Conservation (phyloP, 2,329 filamentous ascomycete genomes). For the Phyllosticta citriasiana region DNA sequence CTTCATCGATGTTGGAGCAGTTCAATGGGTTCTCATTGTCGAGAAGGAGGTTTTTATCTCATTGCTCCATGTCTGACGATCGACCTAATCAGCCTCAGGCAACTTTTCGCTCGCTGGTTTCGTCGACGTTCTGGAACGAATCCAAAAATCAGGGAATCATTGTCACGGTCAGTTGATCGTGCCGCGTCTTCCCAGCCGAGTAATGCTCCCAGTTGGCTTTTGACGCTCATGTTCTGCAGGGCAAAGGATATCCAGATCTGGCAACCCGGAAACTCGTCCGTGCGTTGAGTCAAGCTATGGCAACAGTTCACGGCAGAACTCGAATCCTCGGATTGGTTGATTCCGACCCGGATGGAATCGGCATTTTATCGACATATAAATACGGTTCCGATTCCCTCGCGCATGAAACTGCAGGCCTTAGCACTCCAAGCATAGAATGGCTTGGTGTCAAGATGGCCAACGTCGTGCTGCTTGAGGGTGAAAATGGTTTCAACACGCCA, state of each 20-base stretch:
- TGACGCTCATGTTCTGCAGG: conserved; percentile 37
- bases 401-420: conserved; percentile 46
- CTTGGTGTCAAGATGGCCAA: conserved; percentile 45
- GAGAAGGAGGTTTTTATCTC: conserved; percentile 59
- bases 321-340: conserved; percentile 59
- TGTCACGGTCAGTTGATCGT: conserved; percentile 46
- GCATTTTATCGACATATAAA: conserved; percentile 65
- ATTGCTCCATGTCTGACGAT: background rate
- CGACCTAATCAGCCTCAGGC: conserved; percentile 41
- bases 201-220: background rate
- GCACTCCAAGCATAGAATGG: conserved; percentile 48
- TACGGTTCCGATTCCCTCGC: conserved; percentile 53
- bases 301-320: conserved; percentile 16
- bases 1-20: conserved; percentile 37
- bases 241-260: conserved; percentile 74
- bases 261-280: conserved; percentile 57
- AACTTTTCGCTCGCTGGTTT: conserved; percentile 60
- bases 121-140: conserved; percentile 45
- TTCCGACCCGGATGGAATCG: conserved; percentile 66
- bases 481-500: background rate
- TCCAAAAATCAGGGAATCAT: conserved; percentile 50
- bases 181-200: no score
- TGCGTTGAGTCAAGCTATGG: conserved; percentile 25
- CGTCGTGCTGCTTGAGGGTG: conserved; percentile 12
- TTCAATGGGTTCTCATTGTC: conserved; percentile 60